Evolutionary conservation across 2,329 filamentous ascomycete species (phyloP).

Genomic region (Exophiala bonariae): DNA sequence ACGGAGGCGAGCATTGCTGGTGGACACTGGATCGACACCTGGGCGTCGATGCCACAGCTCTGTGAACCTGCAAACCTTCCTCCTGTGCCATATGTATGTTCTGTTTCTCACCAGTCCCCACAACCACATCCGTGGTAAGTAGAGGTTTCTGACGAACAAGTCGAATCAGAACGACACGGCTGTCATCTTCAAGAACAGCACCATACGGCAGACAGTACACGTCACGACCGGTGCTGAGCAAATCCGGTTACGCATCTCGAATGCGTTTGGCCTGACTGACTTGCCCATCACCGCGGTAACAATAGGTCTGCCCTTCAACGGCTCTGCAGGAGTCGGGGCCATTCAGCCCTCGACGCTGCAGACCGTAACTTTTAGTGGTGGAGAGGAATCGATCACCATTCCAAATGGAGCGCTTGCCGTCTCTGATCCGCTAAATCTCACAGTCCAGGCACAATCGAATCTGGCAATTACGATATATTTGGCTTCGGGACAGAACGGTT

Average conservation of each 20-base stretch:
- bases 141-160: not conserved
- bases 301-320: slow-evolving; percentile 56
- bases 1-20: slow-evolving; percentile 11
- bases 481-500: slow-evolving; percentile 55
- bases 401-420: slow-evolving; percentile 59
- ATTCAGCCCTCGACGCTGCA: slow-evolving; percentile 56
- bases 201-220: slow-evolving; percentile 66
- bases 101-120: too few relatives aligned
- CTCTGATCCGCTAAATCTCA: slow-evolving; percentile 61
- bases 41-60: slow-evolving; percentile 67
- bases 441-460: slow-evolving; percentile 51
- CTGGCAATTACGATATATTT: slow-evolving; percentile 62
- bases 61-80: slow-evolving; percentile 64
- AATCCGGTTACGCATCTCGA: slow-evolving; percentile 64
- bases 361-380: slow-evolving; percentile 60
- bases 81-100: slow-evolving; percentile 57
- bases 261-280: slow-evolving; percentile 62
- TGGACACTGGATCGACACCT: slow-evolving; percentile 61
- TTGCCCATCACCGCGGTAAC: slow-evolving; percentile 61
- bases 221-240: slow-evolving; percentile 57
- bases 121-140: too few relatives aligned
- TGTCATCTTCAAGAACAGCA: slow-evolving; percentile 61
- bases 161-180: slow-evolving; percentile 51
- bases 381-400: slow-evolving; percentile 51
- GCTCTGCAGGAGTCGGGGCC: slow-evolving; percentile 53